phyloP scores from a whole-genome alignment of 2,329 filamentous ascomycete species.

The Sphaerulina vaccinii region DNA sequence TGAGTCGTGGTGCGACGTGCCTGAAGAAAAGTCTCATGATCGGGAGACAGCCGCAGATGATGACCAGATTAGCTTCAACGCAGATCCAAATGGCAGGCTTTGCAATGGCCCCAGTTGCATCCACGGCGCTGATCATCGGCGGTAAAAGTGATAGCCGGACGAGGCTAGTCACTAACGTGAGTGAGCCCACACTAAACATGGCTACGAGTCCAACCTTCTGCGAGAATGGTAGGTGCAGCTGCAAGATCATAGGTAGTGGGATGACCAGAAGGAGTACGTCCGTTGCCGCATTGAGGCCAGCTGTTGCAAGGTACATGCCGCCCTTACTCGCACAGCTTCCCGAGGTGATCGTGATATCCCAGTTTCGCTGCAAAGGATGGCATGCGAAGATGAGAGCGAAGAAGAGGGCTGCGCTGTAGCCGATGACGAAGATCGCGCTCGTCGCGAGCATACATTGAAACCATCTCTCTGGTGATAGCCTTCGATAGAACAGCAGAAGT shows the following conservation, averaged over 20 bases:
- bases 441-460: slow-evolving; percentile 13
- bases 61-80: slow-evolving; percentile 19
- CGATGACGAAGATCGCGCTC: slow-evolving; percentile 9
- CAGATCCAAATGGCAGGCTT: slow-evolving; percentile 22
- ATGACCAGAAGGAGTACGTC: slow-evolving; percentile 16
- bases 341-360: slow-evolving; percentile 13
- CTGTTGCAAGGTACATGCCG: slow-evolving; percentile 14
- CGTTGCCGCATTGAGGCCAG: slow-evolving; percentile 18
- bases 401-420: slow-evolving; percentile 12
- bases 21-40: slow-evolving; percentile 19
- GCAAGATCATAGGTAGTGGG: slow-evolving; percentile 10
- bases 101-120: slow-evolving; percentile 14
- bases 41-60: slow-evolving; percentile 21
- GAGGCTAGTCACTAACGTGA: slow-evolving; percentile 15
- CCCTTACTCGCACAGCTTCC: slow-evolving; percentile 17
- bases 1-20: slow-evolving; percentile 17
- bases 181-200: slow-evolving; percentile 18
- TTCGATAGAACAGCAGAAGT: slow-evolving; percentile 16
- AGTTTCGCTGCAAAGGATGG: slow-evolving; percentile 11
- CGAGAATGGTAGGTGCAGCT: slow-evolving; percentile 3
- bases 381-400: slow-evolving; percentile 20
- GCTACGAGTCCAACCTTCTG: slow-evolving; percentile 18
- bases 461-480: slow-evolving; percentile 15
- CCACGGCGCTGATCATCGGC: slow-evolving; percentile 8
- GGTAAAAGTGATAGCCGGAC: slow-evolving; percentile 18